Evolutionary conservation across 345 rosid species (phyloP).

Genomic region (Turritis glabra): DNA sequence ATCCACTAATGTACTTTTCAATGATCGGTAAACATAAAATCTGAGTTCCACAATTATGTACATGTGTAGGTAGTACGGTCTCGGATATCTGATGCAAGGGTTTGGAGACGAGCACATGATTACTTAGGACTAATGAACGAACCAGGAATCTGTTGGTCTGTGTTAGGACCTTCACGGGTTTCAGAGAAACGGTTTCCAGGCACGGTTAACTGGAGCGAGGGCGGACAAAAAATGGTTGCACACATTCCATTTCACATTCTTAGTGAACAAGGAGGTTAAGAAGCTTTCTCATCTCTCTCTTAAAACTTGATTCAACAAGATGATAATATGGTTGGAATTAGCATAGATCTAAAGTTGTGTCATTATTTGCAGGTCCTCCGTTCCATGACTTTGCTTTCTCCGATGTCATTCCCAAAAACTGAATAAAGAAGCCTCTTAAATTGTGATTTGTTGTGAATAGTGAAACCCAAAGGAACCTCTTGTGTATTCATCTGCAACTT

Average conservation of each 20-base stretch:
- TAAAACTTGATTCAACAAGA: background rate
- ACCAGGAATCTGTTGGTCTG: constrained; percentile 73
- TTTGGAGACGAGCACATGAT: constrained; percentile 83
- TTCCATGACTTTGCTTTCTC: constrained; percentile 84
- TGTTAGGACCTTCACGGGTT: constrained; percentile 72
- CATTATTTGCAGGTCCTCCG: constrained; percentile 70
- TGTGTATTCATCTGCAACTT: background rate
- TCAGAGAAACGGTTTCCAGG: constrained; percentile 61
- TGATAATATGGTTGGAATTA: background rate
- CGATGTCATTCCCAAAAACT: constrained; percentile 51
- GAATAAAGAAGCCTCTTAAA: constrained; percentile 1
- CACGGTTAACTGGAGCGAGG: constrained; percentile 81
- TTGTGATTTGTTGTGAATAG: constrained; percentile 16
- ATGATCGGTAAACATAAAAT: background rate
- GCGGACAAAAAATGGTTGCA: constrained; percentile 64
- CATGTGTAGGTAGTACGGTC: constrained; percentile 74
- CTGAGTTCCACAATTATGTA: background rate
- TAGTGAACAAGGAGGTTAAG: constrained; percentile 73
- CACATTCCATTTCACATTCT: constrained; percentile 86
- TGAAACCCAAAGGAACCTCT: background rate
- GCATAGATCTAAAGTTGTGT: background rate
- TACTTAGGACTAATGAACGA: constrained; percentile 84
- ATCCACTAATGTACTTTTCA: background rate
- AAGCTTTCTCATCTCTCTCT: background rate
- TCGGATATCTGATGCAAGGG: constrained; percentile 77